Conservation (phyloP, 1,284 basidiomycete genomes). For the Rugiboletus extremiorientalis region DNA sequence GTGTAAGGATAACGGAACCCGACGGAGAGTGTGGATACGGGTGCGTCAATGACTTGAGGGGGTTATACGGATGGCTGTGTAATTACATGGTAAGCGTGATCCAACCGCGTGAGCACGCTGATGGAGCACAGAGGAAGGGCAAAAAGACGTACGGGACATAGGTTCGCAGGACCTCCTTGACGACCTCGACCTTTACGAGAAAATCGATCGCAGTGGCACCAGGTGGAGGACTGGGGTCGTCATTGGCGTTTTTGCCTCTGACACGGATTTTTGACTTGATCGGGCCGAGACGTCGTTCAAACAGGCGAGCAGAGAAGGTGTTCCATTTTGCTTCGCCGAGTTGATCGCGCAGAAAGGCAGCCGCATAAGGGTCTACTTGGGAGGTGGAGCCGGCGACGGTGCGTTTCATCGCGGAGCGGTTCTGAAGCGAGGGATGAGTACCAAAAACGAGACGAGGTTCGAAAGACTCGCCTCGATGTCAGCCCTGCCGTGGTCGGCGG, state of each 20-base stretch:
- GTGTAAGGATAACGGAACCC: slow-evolving; percentile 46
- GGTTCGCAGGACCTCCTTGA: slow-evolving; percentile 47
- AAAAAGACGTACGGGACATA: slow-evolving; percentile 45
- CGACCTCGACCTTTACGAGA: slow-evolving; percentile 52
- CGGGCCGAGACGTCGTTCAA: slow-evolving; percentile 44
- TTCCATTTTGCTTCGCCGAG: slow-evolving; percentile 46
- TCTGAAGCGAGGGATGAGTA: slow-evolving; percentile 27
- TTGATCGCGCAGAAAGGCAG: slow-evolving; percentile 44
- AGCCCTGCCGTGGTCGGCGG: slow-evolving; percentile 24
- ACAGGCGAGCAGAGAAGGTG: slow-evolving; percentile 47
- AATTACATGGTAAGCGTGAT: slow-evolving; percentile 24
- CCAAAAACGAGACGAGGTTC: not conserved
- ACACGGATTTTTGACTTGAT: slow-evolving; percentile 37
- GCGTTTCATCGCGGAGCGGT: slow-evolving; percentile 29
- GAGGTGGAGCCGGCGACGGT: slow-evolving; percentile 19
- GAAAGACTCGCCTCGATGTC: slow-evolving; percentile 25
- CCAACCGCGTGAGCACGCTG: slow-evolving; percentile 6
- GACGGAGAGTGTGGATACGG: slow-evolving; percentile 38
- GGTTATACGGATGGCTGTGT: slow-evolving; percentile 50
- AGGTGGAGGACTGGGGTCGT: slow-evolving; percentile 26
- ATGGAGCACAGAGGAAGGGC: slow-evolving; percentile 1
- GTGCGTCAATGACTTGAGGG: slow-evolving; percentile 48
- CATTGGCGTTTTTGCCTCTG: slow-evolving; percentile 30
- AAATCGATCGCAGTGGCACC: slow-evolving; percentile 50
- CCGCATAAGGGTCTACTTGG: slow-evolving; percentile 44